phyloP scores from a whole-genome alignment of 192 early-diverging fungal species.

The Coemansia sp. region DNA sequence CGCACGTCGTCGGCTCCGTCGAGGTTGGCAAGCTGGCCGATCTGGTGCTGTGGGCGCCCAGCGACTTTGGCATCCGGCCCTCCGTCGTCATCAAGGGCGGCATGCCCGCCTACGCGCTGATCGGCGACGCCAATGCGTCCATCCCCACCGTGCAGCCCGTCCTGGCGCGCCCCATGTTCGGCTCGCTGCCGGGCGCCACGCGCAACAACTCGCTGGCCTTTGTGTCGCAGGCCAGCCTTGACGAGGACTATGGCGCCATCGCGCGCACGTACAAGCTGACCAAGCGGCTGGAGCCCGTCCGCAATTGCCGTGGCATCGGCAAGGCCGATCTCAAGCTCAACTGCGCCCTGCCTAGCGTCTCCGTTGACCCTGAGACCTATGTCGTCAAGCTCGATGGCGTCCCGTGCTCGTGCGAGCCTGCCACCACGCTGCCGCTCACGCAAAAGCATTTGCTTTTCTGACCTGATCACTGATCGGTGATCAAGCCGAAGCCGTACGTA shows the following conservation, averaged over 20 bases:
- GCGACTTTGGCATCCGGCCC: conserved; percentile 89
- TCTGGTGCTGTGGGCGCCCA: conserved; percentile 82
- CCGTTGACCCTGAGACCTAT: conserved; percentile 93
- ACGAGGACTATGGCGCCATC: conserved; percentile 49
- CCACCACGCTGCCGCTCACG: conserved; percentile 68
- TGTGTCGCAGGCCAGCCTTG: conserved; percentile 76
- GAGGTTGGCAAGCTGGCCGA: conserved; percentile 96
- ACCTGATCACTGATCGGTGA: background rate
- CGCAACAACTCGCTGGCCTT: conserved; percentile 73
- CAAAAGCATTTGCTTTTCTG: conserved; percentile 57
- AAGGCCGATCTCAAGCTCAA: conserved; percentile 93
- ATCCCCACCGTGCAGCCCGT: conserved; percentile 95
- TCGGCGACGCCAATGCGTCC: conserved; percentile 94
- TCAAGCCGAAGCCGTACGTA: no score
- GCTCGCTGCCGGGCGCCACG: conserved; percentile 63
- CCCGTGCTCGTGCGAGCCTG: conserved; percentile 70
- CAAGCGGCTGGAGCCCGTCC: conserved; percentile 73
- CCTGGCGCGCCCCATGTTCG: conserved; percentile 85
- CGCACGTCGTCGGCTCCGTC: conserved; percentile 89
- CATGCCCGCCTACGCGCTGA: conserved; percentile 78
- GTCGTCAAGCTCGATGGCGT: conserved; percentile 79
- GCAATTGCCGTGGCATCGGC: conserved; percentile 72
- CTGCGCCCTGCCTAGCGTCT: conserved; percentile 70
- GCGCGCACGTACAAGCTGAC: conserved; percentile 64
- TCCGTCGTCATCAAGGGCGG: conserved; percentile 88